phyloP scores from a whole-genome alignment of 495 filamentous ascomycete species.

The Penicillium waksmanii region DNA sequence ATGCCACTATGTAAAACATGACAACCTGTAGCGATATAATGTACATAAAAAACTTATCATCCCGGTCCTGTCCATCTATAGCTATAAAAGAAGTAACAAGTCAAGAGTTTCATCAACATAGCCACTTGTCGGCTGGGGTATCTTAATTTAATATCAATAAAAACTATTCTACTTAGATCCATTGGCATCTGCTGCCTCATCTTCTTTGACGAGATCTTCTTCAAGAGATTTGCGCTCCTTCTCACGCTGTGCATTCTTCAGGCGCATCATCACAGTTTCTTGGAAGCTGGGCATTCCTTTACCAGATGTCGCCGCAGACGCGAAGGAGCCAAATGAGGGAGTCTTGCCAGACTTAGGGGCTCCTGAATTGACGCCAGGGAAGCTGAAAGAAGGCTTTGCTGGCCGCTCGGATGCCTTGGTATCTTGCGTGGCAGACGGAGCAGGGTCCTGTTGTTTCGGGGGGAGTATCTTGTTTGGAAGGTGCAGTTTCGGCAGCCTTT shows the following conservation, averaged over 20 bases:
- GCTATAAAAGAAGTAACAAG: background rate
- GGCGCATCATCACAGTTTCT: conserved; percentile 62
- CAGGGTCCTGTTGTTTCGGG: background rate
- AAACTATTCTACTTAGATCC: conserved; percentile 1
- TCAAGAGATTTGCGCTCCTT: conserved; percentile 58
- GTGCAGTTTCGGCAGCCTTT: background rate
- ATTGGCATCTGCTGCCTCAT: conserved; percentile 51
- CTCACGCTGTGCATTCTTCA: conserved; percentile 62
- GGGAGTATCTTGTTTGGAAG: background rate
- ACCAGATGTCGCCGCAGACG: conserved; percentile 35
- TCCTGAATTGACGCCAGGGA: conserved; percentile 35
- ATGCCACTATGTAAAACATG: conserved; percentile 32
- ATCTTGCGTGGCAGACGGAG: conserved; percentile 27
- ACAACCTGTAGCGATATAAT: conserved; percentile 22
- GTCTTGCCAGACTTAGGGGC: conserved; percentile 40
- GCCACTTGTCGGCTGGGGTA: conserved; percentile 17
- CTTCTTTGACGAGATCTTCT: conserved; percentile 57
- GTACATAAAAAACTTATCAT: conserved; percentile 5
- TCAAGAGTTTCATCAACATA: background rate
- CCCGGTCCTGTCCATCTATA: background rate
- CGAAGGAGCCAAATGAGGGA: conserved; percentile 56
- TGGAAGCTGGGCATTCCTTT: conserved; percentile 55
- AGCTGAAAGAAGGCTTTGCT: conserved; percentile 40
- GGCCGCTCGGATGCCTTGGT: conserved; percentile 21
- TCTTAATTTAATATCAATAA: conserved; percentile 18